Conservation (phyloP, 2,329 filamentous ascomycete species). For the Chrysosporium queenslandicum region DNA sequence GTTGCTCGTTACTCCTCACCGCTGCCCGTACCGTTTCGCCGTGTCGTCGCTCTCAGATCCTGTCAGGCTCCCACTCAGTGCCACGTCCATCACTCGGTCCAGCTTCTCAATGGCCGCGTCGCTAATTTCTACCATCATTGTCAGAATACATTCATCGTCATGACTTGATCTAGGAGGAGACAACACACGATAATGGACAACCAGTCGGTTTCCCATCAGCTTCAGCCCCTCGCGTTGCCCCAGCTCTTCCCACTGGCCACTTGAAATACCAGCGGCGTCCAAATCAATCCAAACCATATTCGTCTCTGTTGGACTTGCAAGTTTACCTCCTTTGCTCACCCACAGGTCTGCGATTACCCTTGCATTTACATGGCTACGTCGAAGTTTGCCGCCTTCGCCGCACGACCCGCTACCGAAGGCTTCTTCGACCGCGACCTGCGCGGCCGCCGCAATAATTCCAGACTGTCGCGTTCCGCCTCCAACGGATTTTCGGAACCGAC, state of each 20-base stretch:
- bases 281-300: conserved; percentile 87
- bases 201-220: conserved; percentile 49
- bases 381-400: conserved; percentile 53
- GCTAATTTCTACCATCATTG: conserved; percentile 34
- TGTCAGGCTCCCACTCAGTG: conserved; percentile 11
- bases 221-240: conserved; percentile 50
- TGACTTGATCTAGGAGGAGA: background rate
- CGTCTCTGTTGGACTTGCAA: conserved; percentile 64
- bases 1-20: too few relatives aligned
- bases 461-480: conserved; percentile 70
- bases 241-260: conserved; percentile 45
- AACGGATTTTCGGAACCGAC: conserved; percentile 71
- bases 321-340: conserved; percentile 57
- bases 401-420: conserved; percentile 55
- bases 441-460: conserved; percentile 65
- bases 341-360: conserved; percentile 55
- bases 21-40: conserved; percentile 8
- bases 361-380: conserved; percentile 52
- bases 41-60: background rate
- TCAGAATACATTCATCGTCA: background rate
- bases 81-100: conserved; percentile 23
- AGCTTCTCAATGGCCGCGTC: conserved; percentile 24
- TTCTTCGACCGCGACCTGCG: conserved; percentile 66
- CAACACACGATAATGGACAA: conserved; percentile 55
- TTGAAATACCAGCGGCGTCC: conserved; percentile 46